These are phyloP conservation scores for Hemileia vastatrix DNA, from an alignment of 1,284 basidiomycete genomes.

Conservation along the genomic window DNA sequence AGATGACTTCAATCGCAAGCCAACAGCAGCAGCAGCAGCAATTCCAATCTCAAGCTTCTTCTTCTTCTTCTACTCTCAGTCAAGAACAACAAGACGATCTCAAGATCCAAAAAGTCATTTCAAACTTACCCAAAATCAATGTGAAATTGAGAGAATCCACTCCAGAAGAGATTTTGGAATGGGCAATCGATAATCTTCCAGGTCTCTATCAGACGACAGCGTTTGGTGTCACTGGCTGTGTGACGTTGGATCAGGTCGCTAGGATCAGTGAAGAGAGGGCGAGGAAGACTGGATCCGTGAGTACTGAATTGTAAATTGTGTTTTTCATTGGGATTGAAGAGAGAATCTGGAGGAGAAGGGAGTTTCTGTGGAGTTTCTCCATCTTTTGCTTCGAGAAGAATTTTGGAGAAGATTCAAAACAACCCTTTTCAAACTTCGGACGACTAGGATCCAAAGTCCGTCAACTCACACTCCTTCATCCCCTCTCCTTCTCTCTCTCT, in stretches of 20 bases:
- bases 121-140: conserved; percentile 60
- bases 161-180: conserved; percentile 70
- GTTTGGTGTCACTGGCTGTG: conserved; percentile 43
- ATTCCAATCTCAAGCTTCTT: too few species aligned
- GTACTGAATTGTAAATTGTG: conserved; percentile 1
- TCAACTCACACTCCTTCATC: conserved; percentile 47
- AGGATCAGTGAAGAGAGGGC: conserved; percentile 36
- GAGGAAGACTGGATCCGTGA: conserved; percentile 23
- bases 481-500: conserved; percentile 21
- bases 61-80: too few species aligned
- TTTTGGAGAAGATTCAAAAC: too few species aligned
- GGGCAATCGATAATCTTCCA: conserved; percentile 71
- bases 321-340: not conserved
- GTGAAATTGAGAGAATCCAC: conserved; percentile 58
- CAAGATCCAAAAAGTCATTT: conserved; percentile 27
- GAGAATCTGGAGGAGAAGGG: too few species aligned
- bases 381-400: too few species aligned
- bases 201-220: conserved; percentile 70
- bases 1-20: too few species aligned
- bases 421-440: too few species aligned
- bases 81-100: conserved; percentile 28
- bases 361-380: too few species aligned
- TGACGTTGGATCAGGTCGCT: conserved; percentile 40
- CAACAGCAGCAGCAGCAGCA: too few species aligned
- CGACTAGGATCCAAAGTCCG: too few species aligned